Evolutionary conservation across 106 monocot genomes (phyloP).

Genomic region (Agapanthus africanus): DNA sequence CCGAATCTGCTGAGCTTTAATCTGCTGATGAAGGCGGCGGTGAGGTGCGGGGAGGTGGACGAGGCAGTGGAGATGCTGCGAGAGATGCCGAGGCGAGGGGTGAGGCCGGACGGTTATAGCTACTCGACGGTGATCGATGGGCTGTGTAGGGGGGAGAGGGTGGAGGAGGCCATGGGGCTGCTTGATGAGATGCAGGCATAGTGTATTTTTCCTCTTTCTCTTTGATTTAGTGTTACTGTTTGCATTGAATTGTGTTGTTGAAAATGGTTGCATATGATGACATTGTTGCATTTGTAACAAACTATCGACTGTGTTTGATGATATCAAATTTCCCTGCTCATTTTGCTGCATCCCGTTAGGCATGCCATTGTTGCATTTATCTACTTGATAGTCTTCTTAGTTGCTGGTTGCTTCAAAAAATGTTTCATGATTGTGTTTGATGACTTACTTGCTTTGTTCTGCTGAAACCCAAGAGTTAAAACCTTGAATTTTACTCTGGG

Average conservation of each 20-base stretch:
- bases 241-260: neutral
- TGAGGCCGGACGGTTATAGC: slow-evolving; percentile 37
- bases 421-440: no score
- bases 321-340: no score
- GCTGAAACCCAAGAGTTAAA: no score
- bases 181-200: slow-evolving; percentile 49
- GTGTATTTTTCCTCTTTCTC: neutral
- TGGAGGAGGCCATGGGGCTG: slow-evolving; percentile 42
- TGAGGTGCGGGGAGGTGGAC: slow-evolving; percentile 14
- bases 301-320: no score
- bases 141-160: slow-evolving; percentile 23
- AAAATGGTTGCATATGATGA: neutral
- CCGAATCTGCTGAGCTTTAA: slow-evolving; percentile 56
- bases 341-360: no score
- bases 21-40: slow-evolving; percentile 41
- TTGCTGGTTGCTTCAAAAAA: no score
- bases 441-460: no score
- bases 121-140: slow-evolving; percentile 45
- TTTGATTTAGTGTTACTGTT: neutral
- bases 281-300: no score
- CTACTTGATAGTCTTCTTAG: no score
- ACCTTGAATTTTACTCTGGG: no score
- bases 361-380: no score
- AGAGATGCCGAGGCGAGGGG: slow-evolving; percentile 11
- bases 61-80: slow-evolving; percentile 8